Conservation (phyloP, 345 rosid genomes). For the Salix viminalis region DNA sequence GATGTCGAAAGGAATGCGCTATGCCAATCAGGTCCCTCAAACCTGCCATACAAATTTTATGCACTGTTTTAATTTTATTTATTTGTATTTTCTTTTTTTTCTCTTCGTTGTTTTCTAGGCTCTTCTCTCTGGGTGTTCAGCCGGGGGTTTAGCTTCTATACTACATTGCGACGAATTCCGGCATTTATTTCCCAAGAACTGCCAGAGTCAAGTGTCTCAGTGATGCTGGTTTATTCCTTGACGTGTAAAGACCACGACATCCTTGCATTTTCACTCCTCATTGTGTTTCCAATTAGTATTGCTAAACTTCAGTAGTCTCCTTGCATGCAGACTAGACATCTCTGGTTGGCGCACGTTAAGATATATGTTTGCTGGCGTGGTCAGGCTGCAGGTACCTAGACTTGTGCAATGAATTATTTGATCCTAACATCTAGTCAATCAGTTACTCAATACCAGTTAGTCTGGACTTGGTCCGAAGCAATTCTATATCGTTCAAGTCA, state of each 20-base stretch:
- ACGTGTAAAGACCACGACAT: constrained; percentile 37
- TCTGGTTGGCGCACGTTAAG: constrained; percentile 82
- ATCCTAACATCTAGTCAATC: too few species aligned
- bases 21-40: constrained; percentile 58
- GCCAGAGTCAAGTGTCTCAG: constrained; percentile 89
- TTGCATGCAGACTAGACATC: constrained; percentile 54
- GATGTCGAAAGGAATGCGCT: constrained; percentile 76
- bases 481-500: too few species aligned
- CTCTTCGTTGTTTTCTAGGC: constrained; percentile 39
- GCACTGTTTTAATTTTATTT: constrained; percentile 4
- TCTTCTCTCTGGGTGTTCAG: constrained; percentile 93
- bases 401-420: too few species aligned
- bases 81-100: neutral
- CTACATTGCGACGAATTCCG: constrained; percentile 86
- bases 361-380: constrained; percentile 66
- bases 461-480: too few species aligned
- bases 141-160: constrained; percentile 90
- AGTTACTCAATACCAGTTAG: too few species aligned
- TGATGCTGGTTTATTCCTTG: constrained; percentile 95
- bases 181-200: constrained; percentile 51
- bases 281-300: too few species aligned
- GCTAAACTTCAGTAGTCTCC: too few species aligned
- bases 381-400: constrained; percentile 53
- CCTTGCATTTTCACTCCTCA: too few species aligned
- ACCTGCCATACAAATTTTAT: neutral